Evolutionary conservation across 805 yeast species (phyloP), one percentile per base, ranked within the genome.

Genomic region (Wickerhamomyces bisporus): DNA sequence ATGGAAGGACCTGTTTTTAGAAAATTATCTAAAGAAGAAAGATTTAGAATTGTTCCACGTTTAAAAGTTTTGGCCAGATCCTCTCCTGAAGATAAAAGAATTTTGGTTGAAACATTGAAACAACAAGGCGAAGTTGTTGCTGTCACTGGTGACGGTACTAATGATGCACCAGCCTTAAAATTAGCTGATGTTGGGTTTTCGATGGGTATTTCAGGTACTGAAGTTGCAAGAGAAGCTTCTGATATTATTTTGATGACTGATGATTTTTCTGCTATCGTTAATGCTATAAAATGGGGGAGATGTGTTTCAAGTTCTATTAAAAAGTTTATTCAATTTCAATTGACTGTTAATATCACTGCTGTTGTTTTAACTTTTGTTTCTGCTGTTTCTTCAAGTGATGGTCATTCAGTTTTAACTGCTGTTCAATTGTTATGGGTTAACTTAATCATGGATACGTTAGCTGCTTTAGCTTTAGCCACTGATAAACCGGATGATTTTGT

Each of bases 81-180:
- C 1, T 81, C 94, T 11, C 99, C 99, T 3, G 96, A 91, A 48
- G 99, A 93, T 64, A 93, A 93, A 63, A 70, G 95, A 41, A 66
- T 86, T 21, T 70, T 93, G 32, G 98, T 94, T 26, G 85, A 82
- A 45, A 79, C 88, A 11, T 68, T 93, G 50, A 80, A 82, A 53
- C 68, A 71, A 26, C 70, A 79, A 55, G 95, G 94, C 18, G 97
- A 93, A 55, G 95, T 91, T 26, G 98, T 93, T 35, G 98, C 98
- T 1, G 98, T 91, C 26, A 93, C 99, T 27, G 99, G 98, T 57
- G 99, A 93, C 61, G 99, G 99, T 63, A 91, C 98, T 8, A 93
- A 93, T 60, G 99, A 93, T 71, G 98, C 98, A 0, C 97, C 97
- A 13, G 98, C 98, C 3, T 73, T 93, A 55, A 87, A 91, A 56